Conservation (phyloP, 164 flowering plant species). For the Annona squamosa region DNA sequence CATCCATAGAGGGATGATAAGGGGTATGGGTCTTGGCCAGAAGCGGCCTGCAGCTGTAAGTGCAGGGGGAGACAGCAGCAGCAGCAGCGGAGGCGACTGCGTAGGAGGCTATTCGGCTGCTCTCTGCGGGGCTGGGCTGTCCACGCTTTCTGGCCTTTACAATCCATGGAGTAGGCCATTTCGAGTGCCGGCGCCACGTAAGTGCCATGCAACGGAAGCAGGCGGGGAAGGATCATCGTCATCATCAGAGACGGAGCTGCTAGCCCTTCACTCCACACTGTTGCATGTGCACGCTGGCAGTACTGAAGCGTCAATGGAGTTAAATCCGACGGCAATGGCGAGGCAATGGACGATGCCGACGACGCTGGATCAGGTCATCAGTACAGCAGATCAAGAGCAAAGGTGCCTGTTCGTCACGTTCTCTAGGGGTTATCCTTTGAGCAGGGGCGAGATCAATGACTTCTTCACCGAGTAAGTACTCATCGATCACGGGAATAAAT, state of each 20-base stretch:
- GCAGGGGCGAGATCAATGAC: slow-evolving; percentile 1
- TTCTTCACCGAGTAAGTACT: slow-evolving; percentile 3
- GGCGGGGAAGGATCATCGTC: not conserved
- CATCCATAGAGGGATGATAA: not conserved
- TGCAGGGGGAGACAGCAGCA: not conserved
- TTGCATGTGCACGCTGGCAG: not conserved
- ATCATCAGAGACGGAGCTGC: not conserved
- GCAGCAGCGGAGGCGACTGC: not conserved
- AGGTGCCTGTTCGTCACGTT: slow-evolving; percentile 7
- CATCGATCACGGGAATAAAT: too few species aligned
- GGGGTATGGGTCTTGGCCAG: not conserved
- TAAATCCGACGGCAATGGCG: not conserved
- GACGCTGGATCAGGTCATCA: not conserved
- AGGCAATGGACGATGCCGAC: not conserved
- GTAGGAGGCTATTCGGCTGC: not conserved
- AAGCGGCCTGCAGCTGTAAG: not conserved
- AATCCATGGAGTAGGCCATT: not conserved
- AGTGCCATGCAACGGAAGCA: not conserved
- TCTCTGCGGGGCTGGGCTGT: not conserved
- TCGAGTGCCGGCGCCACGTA: not conserved
- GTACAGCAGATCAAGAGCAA: not conserved
- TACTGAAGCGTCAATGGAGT: not conserved
- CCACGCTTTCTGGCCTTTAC: not conserved
- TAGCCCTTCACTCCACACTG: not conserved
- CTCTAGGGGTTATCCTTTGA: slow-evolving; percentile 6